These are phyloP conservation scores for Glarea lozoyensis DNA, from an alignment of 495 filamentous ascomycete genomes.

Conservation along the genomic window DNA sequence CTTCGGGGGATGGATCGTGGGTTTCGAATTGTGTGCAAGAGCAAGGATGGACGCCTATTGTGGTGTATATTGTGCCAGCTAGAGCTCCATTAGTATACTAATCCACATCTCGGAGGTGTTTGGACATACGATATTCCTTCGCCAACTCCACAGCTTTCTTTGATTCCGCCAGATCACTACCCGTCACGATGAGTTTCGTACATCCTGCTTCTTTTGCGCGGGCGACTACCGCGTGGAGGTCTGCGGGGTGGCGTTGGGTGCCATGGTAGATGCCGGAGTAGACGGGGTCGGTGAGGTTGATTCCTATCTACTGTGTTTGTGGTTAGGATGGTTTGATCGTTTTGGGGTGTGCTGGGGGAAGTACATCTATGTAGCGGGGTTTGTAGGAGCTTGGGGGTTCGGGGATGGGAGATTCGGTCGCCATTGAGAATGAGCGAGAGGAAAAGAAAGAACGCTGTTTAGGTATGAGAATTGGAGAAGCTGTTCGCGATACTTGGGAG, in stretches of 20 bases:
- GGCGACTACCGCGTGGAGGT: slow-evolving; percentile 66
- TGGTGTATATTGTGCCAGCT: slow-evolving; percentile 79
- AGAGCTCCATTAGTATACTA: not conserved
- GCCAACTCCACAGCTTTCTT: slow-evolving; percentile 65
- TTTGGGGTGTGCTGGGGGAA: not conserved
- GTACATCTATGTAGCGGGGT: slow-evolving; percentile 15
- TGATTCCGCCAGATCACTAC: slow-evolving; percentile 77
- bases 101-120: not conserved
- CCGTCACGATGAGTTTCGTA: slow-evolving; percentile 84
- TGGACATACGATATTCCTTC: slow-evolving; percentile 54
- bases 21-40: slow-evolving; percentile 56
- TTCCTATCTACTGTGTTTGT: slow-evolving; percentile 53
- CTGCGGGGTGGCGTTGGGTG: slow-evolving; percentile 68
- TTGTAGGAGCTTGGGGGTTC: too few species aligned
- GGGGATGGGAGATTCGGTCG: too few species aligned
- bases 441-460: too few species aligned
- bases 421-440: too few species aligned
- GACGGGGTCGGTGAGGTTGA: slow-evolving; percentile 86
- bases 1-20: slow-evolving; percentile 44
- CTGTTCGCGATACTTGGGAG: too few species aligned
- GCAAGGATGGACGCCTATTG: slow-evolving; percentile 91
- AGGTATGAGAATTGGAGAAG: too few species aligned
- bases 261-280: slow-evolving; percentile 80
- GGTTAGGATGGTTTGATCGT: not conserved
- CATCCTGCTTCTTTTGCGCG: slow-evolving; percentile 72